Percentiles rank a stretch among this genome's conserved stretches.
Evolutionary conservation across 345 rosid genomes (phyloP).

Genomic region (Salix brachista): DNA sequence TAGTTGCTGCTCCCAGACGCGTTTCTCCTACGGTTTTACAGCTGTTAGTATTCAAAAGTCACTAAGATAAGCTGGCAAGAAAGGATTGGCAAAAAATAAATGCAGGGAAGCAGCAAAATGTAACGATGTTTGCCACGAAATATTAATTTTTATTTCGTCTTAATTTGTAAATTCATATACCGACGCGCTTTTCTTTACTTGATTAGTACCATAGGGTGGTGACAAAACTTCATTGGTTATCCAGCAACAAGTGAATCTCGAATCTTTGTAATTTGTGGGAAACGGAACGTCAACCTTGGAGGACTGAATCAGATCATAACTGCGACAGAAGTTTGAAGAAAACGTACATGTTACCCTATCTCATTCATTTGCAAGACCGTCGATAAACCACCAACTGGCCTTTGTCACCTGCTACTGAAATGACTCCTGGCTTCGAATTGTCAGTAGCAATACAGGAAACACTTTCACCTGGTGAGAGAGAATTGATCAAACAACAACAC

Average conservation of each 20-base stretch:
- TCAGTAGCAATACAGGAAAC: constrained; percentile 69
- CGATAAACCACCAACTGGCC: constrained; percentile 67
- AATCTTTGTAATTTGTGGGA: neutral
- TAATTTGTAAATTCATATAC: too few relatives aligned
- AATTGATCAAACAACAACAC: neutral
- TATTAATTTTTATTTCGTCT: too few relatives aligned
- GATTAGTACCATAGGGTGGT: too few relatives aligned
- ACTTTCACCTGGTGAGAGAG: constrained; percentile 41
- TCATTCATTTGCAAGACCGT: neutral
- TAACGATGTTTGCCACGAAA: neutral
- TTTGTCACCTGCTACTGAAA: constrained; percentile 51
- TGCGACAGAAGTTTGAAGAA: neutral
- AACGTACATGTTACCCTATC: neutral
- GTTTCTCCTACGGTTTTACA: too few relatives aligned
- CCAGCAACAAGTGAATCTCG: neutral
- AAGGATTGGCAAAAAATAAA: neutral
- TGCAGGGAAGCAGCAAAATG: neutral
- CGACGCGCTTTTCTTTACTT: too few relatives aligned
- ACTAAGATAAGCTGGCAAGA: neutral
- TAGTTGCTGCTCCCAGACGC: too few relatives aligned
- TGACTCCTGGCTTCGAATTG: constrained; percentile 43
- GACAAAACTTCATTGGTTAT: neutral
- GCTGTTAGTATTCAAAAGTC: neutral
- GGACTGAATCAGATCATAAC: neutral
- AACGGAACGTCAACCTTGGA: neutral